phyloP scores from a whole-genome alignment of 176 grass and related monocot species.

The Metroxylon sagu region DNA sequence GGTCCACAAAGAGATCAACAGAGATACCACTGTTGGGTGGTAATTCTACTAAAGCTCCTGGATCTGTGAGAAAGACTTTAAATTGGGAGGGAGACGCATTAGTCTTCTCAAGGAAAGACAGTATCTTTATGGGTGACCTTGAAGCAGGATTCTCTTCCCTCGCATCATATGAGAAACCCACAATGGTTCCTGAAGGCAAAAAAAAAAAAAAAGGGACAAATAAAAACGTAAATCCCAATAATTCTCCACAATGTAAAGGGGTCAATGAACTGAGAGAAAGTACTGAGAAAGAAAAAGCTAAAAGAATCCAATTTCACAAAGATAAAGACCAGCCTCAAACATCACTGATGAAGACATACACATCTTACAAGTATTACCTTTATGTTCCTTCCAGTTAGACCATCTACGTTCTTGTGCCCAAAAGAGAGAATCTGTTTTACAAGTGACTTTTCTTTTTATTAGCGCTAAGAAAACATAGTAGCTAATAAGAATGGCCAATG shows the following conservation, averaged over 20 bases:
- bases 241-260: no score
- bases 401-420: no score
- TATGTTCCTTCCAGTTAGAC: no score
- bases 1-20: not conserved
- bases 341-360: not conserved
- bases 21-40: not conserved
- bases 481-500: no score
- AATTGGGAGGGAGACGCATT: slow-evolving; percentile 5
- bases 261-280: no score
- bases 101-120: not conserved
- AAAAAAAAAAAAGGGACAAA: not conserved
- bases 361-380: no score
- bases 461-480: no score
- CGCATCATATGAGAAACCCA: slow-evolving; percentile 34
- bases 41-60: not conserved
- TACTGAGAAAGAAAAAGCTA: no score
- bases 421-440: no score
- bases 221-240: no score
- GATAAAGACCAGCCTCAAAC: not conserved
- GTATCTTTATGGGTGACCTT: not conserved
- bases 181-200: slow-evolving; percentile 31
- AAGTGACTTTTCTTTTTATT: no score
- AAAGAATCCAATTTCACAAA: not conserved
- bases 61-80: slow-evolving; percentile 12
- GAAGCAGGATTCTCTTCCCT: slow-evolving; percentile 6